Conservation (phyloP, 495 filamentous ascomycete genomes). For the Rostrohypoxylon terebratum region DNA sequence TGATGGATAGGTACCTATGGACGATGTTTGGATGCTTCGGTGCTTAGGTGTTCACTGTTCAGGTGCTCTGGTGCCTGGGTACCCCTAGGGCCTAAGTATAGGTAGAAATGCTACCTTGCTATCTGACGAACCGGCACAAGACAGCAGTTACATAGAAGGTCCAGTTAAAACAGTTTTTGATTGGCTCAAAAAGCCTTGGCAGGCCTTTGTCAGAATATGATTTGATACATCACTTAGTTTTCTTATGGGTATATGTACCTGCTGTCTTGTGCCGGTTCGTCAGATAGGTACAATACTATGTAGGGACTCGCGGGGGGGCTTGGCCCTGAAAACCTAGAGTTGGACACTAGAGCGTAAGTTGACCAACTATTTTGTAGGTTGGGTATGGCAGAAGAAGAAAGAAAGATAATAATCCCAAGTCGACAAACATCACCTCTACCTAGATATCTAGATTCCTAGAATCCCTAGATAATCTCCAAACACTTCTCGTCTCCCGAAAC, state of each 20-base stretch:
- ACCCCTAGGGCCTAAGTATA: neutral
- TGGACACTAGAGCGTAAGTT: conserved; percentile 31
- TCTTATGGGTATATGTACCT: no score
- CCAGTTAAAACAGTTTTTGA: no score
- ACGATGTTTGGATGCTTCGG: neutral
- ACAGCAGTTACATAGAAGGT: no score
- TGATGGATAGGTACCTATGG: no score
- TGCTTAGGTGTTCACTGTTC: neutral
- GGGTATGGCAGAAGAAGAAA: conserved; percentile 33
- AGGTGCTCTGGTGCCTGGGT: neutral
- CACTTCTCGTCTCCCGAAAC: conserved; percentile 13
- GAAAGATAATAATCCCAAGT: conserved; percentile 27
- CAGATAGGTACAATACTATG: no score
- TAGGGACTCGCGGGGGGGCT: neutral
- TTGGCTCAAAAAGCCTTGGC: no score
- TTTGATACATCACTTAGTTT: no score
- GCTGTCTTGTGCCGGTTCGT: no score
- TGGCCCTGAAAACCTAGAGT: neutral
- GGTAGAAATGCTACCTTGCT: conserved; percentile 1
- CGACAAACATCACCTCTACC: conserved; percentile 36
- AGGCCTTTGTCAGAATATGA: no score
- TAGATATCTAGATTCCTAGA: conserved; percentile 34
- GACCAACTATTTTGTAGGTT: conserved; percentile 32
- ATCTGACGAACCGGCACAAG: no score
- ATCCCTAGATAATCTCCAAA: conserved; percentile 25